Evolutionary conservation across 441 rosid species (phyloP).

Genomic region (Erysimum pusillum): DNA sequence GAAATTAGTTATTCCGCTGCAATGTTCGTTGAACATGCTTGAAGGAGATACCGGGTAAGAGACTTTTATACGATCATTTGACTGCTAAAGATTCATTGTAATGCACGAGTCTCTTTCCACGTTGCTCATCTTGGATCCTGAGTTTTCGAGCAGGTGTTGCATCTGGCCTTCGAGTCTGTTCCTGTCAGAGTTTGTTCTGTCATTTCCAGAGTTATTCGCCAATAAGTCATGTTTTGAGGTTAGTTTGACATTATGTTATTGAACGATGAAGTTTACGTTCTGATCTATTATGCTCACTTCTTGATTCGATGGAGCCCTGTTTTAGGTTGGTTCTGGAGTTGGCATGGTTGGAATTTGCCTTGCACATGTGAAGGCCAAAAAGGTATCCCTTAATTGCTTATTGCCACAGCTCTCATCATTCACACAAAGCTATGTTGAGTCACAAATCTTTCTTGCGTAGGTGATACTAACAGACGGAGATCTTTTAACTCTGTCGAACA

Average conservation of each 20-base stretch:
- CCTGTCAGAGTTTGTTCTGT: slow-evolving; percentile 80
- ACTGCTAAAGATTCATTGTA: background rate
- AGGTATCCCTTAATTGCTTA: slow-evolving; percentile 54
- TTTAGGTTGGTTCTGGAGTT: slow-evolving; percentile 92
- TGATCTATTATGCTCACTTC: slow-evolving; percentile 7
- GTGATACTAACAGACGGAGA: slow-evolving; percentile 84
- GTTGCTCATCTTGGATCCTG: slow-evolving; percentile 14
- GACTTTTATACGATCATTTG: slow-evolving; percentile 11
- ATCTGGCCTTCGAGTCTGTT: slow-evolving; percentile 90
- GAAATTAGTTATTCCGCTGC: slow-evolving; percentile 66
- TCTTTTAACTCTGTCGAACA: slow-evolving; percentile 72
- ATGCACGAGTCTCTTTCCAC: slow-evolving; percentile 4
- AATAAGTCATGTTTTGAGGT: slow-evolving; percentile 88
- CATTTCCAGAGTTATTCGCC: slow-evolving; percentile 77
- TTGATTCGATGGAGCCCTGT: slow-evolving; percentile 22
- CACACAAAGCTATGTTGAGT: slow-evolving; percentile 5
- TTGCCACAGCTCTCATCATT: slow-evolving; percentile 2
- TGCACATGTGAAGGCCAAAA: slow-evolving; percentile 75
- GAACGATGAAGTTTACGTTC: background rate
- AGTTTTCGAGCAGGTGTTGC: slow-evolving; percentile 69
- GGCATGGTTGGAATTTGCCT: slow-evolving; percentile 89
- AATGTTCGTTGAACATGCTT: slow-evolving; percentile 89
- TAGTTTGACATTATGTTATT: slow-evolving; percentile 38
- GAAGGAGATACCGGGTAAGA: slow-evolving; percentile 95
- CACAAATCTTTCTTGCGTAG: slow-evolving; percentile 46